Evolutionary conservation across 1,284 basidiomycete genomes (phyloP), one percentile per base, ranked within the genome.

Genomic region (Ceraceosorus guamensis): DNA sequence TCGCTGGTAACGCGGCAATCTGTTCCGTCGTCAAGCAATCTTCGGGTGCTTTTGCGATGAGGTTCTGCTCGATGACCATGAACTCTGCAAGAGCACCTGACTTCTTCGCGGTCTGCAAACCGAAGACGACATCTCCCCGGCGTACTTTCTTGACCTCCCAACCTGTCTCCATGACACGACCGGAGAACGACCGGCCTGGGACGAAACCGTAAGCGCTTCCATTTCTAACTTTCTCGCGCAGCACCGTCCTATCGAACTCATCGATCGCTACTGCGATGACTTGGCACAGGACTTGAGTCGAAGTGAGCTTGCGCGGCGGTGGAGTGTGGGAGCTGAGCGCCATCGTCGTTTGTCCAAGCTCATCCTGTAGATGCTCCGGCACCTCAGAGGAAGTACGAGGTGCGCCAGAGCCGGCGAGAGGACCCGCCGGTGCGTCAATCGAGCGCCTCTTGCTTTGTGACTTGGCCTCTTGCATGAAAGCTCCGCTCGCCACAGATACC

Each of bases 71-170:
- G 13, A 79, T 66, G 8, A 67, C 67, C 55, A 77, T 71, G 39
- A 76, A 74, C 53, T 77, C 76, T 31, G 77, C 77, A 31, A 79
- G 63, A 5, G 78, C 76, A 4, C 76, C 75, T 10, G 71, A 78
- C 72, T 69, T 70, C 45, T 72, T 68, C 45, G 73, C 62, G 44
- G 77, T 73, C 37, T 74, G 71, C 56, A 79, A 55, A 5, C 78
- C 78, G 59, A 77, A 79, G 2, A 79, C 75, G 11, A 79, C 62
- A 50, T 78, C 78, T 33, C 78, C 78, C 53, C 70, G 76, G 55
- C 72, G 74, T 50, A 76, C 59, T 53, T 65, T 63, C 56, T 76
- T 73, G 31, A 76, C 73, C 55, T 73, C 68, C 63, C 72, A 71
- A 6, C 78, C 78, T n/a, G 62, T 62, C 50, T 78, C 78, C 16